Evolutionary conservation across 495 filamentous ascomycete species (phyloP).

Genomic region (Penicillium paxilli): DNA sequence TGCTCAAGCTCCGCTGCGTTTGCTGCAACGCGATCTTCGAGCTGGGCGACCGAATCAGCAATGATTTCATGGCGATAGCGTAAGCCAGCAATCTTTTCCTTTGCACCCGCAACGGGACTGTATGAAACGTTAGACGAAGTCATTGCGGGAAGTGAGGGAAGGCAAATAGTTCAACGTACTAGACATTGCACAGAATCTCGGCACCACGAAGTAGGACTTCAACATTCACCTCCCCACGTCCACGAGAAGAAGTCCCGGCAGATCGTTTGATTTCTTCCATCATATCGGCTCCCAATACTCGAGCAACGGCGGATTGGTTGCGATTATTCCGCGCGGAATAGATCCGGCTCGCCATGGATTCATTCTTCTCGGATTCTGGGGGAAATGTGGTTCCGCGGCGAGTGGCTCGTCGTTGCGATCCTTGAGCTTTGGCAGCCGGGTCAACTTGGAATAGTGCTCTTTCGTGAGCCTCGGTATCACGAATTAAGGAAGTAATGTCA

Average conservation of each 20-base stretch:
- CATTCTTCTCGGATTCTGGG: constrained; percentile 37
- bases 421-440: constrained; percentile 50
- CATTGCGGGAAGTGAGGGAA: neutral
- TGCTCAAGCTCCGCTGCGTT: constrained; percentile 73
- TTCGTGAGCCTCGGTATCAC: constrained; percentile 94
- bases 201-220: constrained; percentile 83
- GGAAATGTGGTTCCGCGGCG: constrained; percentile 50
- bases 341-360: constrained; percentile 51
- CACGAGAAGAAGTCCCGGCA: constrained; percentile 40
- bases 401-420: constrained; percentile 41
- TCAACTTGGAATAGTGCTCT: constrained; percentile 92
- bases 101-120: constrained; percentile 77
- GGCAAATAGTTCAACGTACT: too few species aligned
- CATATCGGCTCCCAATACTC: constrained; percentile 83
- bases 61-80: constrained; percentile 72
- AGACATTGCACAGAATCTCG: constrained; percentile 86
- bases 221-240: constrained; percentile 77
- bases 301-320: constrained; percentile 83
- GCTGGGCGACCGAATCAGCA: constrained; percentile 69
- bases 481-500: constrained; percentile 92
- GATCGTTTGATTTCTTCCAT: constrained; percentile 75
- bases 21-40: constrained; percentile 76
- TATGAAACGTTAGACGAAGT: neutral
- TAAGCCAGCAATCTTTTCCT: constrained; percentile 71
- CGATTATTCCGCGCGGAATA: constrained; percentile 57